Conservation (phyloP, 805 yeast genomes). For the Komagataella phaffii region DNA sequence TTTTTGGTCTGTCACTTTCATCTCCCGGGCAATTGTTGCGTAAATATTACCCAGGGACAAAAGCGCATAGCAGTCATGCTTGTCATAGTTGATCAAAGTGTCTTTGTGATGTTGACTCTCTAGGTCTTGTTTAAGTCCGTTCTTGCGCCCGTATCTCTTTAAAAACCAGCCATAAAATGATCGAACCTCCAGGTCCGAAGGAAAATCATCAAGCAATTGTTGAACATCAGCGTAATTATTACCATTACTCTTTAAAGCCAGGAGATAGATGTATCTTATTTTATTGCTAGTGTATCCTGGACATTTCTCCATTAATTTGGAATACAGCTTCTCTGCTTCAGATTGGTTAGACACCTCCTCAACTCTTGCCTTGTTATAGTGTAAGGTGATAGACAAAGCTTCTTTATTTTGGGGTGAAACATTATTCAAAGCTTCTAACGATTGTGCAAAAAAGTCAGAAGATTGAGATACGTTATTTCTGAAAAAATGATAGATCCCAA, state of each 20-base stretch:
- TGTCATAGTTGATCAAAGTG: constrained; percentile 68
- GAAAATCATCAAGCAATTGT: constrained; percentile 35
- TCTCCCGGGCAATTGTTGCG: constrained; percentile 68
- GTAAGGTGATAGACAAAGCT: constrained; percentile 27
- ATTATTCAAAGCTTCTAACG: constrained; percentile 23
- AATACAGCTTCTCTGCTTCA: constrained; percentile 29
- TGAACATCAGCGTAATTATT: constrained; percentile 41
- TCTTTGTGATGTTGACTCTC: constrained; percentile 78
- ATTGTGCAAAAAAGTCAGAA: constrained; percentile 33
- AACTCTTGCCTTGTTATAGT: constrained; percentile 70
- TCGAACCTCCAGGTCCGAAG: constrained; percentile 67
- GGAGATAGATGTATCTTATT: constrained; percentile 53
- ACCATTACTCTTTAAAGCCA: constrained; percentile 34
- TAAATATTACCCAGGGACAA: constrained; percentile 85
- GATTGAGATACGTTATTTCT: constrained; percentile 23
- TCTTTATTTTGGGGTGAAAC: constrained; percentile 5
- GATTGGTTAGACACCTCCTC: constrained; percentile 13
- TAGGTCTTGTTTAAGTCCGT: constrained; percentile 27
- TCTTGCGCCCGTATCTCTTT: constrained; percentile 41
- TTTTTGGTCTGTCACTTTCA: constrained; percentile 29
- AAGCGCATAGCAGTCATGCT: constrained; percentile 83
- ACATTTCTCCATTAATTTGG: constrained; percentile 36
- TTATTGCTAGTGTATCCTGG: constrained; percentile 70
- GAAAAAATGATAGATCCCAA: constrained; percentile 72
- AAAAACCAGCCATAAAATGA: constrained; percentile 90